Conservation (phyloP, 495 filamentous ascomycete genomes). For the Penicillium goetzii region DNA sequence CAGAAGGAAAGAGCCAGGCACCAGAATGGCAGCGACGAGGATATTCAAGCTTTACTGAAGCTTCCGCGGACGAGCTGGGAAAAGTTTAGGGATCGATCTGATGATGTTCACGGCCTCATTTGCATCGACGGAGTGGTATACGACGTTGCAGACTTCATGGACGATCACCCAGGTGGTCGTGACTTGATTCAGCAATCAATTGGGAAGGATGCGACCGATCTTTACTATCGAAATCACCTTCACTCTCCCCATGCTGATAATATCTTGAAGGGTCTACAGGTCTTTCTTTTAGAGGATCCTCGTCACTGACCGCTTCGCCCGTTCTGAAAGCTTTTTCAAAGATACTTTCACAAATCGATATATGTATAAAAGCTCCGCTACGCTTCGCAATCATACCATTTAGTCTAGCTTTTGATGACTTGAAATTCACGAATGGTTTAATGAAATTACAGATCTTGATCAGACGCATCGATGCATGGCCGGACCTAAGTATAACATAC, state of each 20-base stretch:
- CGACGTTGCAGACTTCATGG: slow-evolving; percentile 14
- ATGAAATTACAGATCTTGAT: background rate
- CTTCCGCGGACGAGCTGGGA: slow-evolving; percentile 7
- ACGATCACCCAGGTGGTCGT: slow-evolving; percentile 36
- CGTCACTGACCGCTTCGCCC: background rate
- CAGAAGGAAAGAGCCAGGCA: background rate
- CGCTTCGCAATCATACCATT: no score
- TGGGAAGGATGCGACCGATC: slow-evolving; percentile 37
- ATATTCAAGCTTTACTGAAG: background rate
- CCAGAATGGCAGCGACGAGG: background rate
- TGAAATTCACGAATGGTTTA: no score
- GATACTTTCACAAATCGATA: background rate
- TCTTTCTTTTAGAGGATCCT: background rate
- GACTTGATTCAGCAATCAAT: slow-evolving; percentile 23
- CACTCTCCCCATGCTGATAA: slow-evolving; percentile 6
- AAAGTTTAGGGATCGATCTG: background rate
- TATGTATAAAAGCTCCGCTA: background rate
- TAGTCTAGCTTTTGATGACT: no score
- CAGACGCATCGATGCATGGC: background rate
- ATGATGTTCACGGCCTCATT: background rate
- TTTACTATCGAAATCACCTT: slow-evolving; percentile 27
- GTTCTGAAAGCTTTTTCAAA: background rate
- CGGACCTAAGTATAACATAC: background rate
- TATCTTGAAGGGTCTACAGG: background rate
- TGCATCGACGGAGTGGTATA: slow-evolving; percentile 11